Evolutionary conservation across 257 asterid genomes (phyloP), one percentile per base, ranked within the genome.

Genomic region (Nicotiana undulata): DNA sequence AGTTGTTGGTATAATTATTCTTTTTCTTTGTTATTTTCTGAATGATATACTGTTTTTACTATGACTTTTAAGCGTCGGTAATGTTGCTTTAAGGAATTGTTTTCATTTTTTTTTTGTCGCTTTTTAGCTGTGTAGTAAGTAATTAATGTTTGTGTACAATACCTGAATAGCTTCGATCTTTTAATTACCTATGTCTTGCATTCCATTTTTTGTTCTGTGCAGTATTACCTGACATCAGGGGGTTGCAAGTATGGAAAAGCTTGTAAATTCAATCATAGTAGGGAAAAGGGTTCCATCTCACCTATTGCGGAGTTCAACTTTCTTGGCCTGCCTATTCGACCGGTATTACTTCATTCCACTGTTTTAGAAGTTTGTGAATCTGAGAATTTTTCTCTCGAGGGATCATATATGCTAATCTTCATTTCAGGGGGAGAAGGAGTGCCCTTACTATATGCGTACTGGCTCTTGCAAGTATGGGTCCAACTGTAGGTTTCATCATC

Each of bases 361-460:
- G 64, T 81, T 59, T 81, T 55, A 17, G 22, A 49, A 31, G 44
- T 24, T 49, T 80, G 65, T 17, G 28, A 37, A 34, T 61, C 53
- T 51, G 81, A 55, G 65, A 80, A 44, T 6, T 85, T 77, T 59
- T 32, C 81, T 59, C 65, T 74, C 58, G 75, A 51, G 79, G 63
- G 26, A 52, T 49, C 40, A 56, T 74, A 44, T 72, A 22, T 72
- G 78, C 17, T 46, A 22, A 58, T 58, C 31, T 75, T 80, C 74
- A 51, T 81, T 59, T 75, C 92, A 94, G 98, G 95, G 90, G 78
- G 98, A 93, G 86, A 93, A 67, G 83, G 96, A 92, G 83, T 94
- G 98, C 80, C 96, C 96, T 51, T 94, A 88, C 88, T 94, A 94
- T 89, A 91, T 94, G 98, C 98, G 98, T 83, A 92, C 85, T 85